phyloP scores from a whole-genome alignment of 2,329 filamentous ascomycete species.

The Cercospora beticola region DNA sequence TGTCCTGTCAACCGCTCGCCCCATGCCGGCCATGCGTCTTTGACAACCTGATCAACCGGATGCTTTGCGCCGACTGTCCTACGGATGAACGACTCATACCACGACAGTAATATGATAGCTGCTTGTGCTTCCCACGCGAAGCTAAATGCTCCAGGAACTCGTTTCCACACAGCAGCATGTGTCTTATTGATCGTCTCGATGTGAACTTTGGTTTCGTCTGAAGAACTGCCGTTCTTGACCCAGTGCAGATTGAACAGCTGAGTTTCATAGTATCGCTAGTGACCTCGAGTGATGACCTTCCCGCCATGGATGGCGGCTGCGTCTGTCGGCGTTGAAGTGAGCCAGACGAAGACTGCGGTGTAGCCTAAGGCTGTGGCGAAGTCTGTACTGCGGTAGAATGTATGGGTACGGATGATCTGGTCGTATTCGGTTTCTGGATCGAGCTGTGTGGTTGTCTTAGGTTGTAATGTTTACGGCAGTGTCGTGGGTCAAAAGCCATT shows the following conservation, averaged over 20 bases:
- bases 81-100: neutral
- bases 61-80: neutral
- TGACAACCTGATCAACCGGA: neutral
- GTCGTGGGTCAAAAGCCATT: neutral
- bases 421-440: neutral
- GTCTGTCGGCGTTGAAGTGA: neutral
- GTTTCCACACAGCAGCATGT: neutral
- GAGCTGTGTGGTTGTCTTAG: neutral
- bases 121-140: neutral
- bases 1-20: neutral
- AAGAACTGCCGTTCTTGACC: neutral
- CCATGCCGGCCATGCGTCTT: neutral
- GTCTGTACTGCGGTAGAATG: neutral
- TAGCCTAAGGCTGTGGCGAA: neutral
- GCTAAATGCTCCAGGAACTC: neutral
- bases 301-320: neutral
- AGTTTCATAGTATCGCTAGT: neutral
- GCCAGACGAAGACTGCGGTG: neutral
- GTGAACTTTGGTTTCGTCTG: neutral
- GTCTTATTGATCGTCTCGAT: neutral
- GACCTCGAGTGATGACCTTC: neutral
- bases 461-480: neutral
- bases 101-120: neutral
- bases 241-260: neutral
- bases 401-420: neutral